A percentile compares a stretch with the other conserved stretches of the same genome.
Conservation (phyloP, 2,329 filamentous ascomycete species). For the Ophiocordyceps camponoti-rufipedis region DNA sequence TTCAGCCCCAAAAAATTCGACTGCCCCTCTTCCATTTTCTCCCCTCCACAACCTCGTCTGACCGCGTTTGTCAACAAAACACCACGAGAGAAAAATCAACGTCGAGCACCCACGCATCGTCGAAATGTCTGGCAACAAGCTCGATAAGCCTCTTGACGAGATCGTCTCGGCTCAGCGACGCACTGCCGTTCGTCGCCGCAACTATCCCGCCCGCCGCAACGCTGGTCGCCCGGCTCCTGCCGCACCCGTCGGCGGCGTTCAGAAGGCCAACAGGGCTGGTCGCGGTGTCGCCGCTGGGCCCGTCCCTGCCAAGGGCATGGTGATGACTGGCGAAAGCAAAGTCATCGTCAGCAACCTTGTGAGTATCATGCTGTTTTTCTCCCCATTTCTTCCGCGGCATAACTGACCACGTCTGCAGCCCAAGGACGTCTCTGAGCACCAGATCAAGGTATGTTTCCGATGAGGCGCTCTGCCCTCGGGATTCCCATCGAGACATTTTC, state of each 20-base stretch:
- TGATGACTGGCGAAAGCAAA: slow-evolving; percentile 62
- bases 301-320: slow-evolving; percentile 44
- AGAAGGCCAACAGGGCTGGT: slow-evolving; percentile 51
- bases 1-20: not conserved
- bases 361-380: slow-evolving; percentile 21
- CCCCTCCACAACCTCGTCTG: not conserved
- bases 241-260: slow-evolving; percentile 68
- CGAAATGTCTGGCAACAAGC: slow-evolving; percentile 70
- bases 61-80: not conserved
- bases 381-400: not conserved
- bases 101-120: not conserved
- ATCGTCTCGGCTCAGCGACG: slow-evolving; percentile 67
- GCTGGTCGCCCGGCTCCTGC: slow-evolving; percentile 34
- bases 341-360: slow-evolving; percentile 98
- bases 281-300: slow-evolving; percentile 42
- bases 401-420: slow-evolving; percentile 38
- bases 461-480: slow-evolving; percentile 51
- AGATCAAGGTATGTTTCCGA: slow-evolving; percentile 99
- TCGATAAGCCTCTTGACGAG: slow-evolving; percentile 93
- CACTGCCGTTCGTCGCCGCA: slow-evolving; percentile 32
- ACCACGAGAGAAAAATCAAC: slow-evolving; percentile 6
- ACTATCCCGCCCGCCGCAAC: slow-evolving; percentile 25
- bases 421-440: slow-evolving; percentile 84
- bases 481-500: slow-evolving; percentile 45
- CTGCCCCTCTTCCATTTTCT: too few relatives aligned